A percentile compares a stretch with the other conserved stretches of the same genome.
These are phyloP conservation scores for Cercospora nicotianae DNA, from an alignment of 2,329 filamentous ascomycete genomes.

Conservation along the genomic window DNA sequence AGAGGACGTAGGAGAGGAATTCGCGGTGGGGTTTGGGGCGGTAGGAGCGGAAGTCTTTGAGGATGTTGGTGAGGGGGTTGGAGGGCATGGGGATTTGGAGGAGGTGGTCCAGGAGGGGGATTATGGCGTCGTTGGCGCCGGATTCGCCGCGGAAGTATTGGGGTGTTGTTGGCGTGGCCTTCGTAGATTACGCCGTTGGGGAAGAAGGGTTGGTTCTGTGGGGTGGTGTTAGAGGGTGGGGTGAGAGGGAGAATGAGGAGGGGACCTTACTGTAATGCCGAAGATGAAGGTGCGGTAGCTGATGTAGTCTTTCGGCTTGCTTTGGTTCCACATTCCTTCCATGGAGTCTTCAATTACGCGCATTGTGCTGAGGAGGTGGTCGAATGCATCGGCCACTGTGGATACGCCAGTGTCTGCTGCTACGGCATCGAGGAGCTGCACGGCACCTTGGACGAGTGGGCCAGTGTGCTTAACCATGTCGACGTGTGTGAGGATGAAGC, in stretches of 20 bases:
- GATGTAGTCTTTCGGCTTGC: constrained; percentile 78
- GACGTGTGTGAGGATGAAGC: constrained; percentile 93
- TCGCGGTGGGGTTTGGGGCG: constrained; percentile 84
- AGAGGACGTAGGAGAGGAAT: constrained; percentile 72
- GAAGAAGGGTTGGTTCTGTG: constrained; percentile 79
- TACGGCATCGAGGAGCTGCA: constrained; percentile 62
- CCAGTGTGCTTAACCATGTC: constrained; percentile 92
- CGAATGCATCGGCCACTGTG: constrained; percentile 30
- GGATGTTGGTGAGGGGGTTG: constrained; percentile 84
- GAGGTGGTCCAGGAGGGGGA: constrained; percentile 83
- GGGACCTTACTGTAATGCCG: constrained; percentile 66
- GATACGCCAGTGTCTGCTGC: constrained; percentile 26
- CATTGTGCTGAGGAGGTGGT: constrained; percentile 38
- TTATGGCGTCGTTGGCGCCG: constrained; percentile 91
- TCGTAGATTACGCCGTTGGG: constrained; percentile 88
- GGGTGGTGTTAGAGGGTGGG: not conserved
- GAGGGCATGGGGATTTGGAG: constrained; percentile 83
- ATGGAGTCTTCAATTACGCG: constrained; percentile 37
- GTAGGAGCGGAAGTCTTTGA: constrained; percentile 86
- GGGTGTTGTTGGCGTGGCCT: constrained; percentile 65
- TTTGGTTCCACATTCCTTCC: constrained; percentile 80
- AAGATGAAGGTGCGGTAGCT: constrained; percentile 96
- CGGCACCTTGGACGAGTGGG: constrained; percentile 70
- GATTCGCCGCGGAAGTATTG: constrained; percentile 89
- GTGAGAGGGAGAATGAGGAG: too few relatives aligned